Conservation (phyloP, 768 basidiomycete species). For the Trametes cingulata region DNA sequence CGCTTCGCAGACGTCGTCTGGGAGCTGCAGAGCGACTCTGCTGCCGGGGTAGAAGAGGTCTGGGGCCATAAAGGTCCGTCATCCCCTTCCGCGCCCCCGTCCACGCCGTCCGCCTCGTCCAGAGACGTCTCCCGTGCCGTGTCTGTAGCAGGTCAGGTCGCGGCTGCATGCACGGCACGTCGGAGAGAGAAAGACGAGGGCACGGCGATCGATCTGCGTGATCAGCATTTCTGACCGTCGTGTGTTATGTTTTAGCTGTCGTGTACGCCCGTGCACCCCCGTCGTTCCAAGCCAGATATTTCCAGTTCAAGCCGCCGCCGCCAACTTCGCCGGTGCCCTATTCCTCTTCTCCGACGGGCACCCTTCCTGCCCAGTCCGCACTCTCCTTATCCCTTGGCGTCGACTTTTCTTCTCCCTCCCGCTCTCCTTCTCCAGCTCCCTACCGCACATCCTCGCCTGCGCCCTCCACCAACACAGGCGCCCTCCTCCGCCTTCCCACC, state of each 20-base stretch:
- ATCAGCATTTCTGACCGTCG: background rate
- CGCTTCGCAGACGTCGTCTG: conserved; percentile 98
- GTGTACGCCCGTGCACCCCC: conserved; percentile 94
- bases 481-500: conserved; percentile 62
- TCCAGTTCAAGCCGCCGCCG: conserved; percentile 69
- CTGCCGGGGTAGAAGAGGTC: conserved; percentile 50
- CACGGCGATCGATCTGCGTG: conserved; percentile 1
- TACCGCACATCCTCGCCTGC: conserved; percentile 48
- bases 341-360: conserved; percentile 48
- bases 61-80: conserved; percentile 92
- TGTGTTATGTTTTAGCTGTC: conserved; percentile 55
- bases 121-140: background rate
- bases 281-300: conserved; percentile 87
- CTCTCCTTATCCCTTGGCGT: conserved; percentile 55
- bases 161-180: background rate
- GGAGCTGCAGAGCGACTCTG: conserved; percentile 60
- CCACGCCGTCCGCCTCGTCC: background rate
- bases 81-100: background rate
- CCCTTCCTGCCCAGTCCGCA: conserved; percentile 57
- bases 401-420: conserved; percentile 41
- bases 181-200: too few relatives aligned
- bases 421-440: conserved; percentile 49
- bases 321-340: conserved; percentile 52
- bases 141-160: background rate
- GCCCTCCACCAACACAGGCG: conserved; percentile 40